phyloP scores from a whole-genome alignment of 257 asterid genomes.

The Nicotiana sylvestris region DNA sequence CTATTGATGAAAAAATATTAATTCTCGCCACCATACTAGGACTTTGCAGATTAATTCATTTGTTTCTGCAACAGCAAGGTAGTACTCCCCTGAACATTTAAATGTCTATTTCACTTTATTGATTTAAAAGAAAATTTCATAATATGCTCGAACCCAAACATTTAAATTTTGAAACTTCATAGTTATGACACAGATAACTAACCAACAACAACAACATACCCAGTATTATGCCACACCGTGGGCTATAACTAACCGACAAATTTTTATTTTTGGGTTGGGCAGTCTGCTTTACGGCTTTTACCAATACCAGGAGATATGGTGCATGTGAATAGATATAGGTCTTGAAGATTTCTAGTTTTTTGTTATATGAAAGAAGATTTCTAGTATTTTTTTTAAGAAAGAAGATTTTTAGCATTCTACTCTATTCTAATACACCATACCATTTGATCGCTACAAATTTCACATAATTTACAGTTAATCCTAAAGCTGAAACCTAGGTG shows the following conservation, averaged over 20 bases:
- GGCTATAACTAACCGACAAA: not conserved
- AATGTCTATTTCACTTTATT: not conserved
- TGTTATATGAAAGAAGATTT: not conserved
- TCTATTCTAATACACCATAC: not conserved
- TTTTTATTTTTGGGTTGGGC: not conserved
- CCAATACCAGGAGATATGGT: not conserved
- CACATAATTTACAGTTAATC: not conserved
- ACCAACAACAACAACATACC: not conserved
- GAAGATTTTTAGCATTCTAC: not conserved
- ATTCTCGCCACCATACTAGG: not conserved
- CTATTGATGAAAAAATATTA: not conserved
- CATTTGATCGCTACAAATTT: constrained; percentile 2
- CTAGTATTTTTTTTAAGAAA: not conserved
- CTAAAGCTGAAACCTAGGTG: not conserved
- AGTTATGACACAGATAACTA: not conserved
- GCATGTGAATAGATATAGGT: not conserved
- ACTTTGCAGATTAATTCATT: not conserved
- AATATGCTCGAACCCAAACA: not conserved
- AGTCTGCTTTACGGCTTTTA: not conserved
- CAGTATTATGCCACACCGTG: not conserved
- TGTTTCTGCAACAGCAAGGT: not conserved
- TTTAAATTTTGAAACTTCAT: not conserved
- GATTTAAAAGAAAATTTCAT: not conserved
- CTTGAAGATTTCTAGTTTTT: not conserved
- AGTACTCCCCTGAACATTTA: not conserved